phyloP scores from a whole-genome alignment of 352 stramenopile species.

The Pythium sp. region DNA sequence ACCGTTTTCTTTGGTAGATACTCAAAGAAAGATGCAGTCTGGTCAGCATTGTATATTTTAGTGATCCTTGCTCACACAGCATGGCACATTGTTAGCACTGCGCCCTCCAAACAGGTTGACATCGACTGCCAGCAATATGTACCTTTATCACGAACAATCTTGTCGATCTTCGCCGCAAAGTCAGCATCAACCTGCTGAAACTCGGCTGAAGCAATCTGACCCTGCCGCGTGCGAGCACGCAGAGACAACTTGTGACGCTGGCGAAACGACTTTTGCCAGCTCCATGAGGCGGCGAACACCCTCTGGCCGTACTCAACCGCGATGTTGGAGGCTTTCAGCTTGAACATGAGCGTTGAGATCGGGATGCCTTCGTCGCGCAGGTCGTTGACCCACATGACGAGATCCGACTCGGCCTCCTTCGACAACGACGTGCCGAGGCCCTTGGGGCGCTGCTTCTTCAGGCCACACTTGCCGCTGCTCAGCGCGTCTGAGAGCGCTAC shows the following conservation, averaged over 20 bases:
- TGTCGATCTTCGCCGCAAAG: conserved; percentile 3
- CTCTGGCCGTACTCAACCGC: conserved; percentile 2
- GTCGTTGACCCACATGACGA: neutral
- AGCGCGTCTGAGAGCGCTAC: neutral
- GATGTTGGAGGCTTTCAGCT: neutral
- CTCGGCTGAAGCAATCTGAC: neutral
- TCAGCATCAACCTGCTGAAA: neutral
- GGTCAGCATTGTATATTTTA: conserved; percentile 18
- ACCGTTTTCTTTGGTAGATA: conserved; percentile 13
- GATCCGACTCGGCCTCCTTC: neutral
- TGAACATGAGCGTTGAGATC: neutral
- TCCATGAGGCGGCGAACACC: conserved; percentile 1
- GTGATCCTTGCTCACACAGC: neutral
- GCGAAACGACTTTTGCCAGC: conserved; percentile 1
- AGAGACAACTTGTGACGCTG: conserved; percentile 1
- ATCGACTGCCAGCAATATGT: neutral
- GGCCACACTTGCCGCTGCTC: neutral
- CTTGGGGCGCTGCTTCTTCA: neutral
- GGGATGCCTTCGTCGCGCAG: neutral
- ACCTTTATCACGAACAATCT: conserved; percentile 4
- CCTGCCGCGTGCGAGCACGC: neutral
- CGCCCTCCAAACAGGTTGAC: neutral
- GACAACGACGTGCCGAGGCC: neutral
- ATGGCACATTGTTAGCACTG: neutral
- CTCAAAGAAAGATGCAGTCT: conserved; percentile 21